Base-by-base conservation (phyloP, 192 early-diverging fungal species). In the Coemansia furcata region DNA sequence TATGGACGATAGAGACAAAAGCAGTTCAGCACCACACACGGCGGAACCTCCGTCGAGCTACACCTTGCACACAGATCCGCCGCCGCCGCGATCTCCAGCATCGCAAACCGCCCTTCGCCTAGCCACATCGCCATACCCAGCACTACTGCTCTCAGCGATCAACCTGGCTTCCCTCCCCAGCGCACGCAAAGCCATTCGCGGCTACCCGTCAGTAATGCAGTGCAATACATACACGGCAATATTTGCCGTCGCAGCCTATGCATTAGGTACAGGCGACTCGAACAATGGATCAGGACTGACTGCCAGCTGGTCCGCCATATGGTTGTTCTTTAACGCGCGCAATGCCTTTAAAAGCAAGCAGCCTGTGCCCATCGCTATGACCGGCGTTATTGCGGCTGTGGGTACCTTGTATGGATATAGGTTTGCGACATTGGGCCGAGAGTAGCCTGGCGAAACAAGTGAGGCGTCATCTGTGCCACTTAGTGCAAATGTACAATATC, bases 311-410 rank as follows among this genome's bases (percentile, higher is more conserved):
- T 82, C 79, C 4, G 65, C 68, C 3, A 68, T 73, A 42, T 82
- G 79, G 79, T 50, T 82, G 62, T 76, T 82, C 36, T 81, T 82
- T 19, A 82, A 76, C 43, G 79, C 71, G 2, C 74, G 79, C 5
- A 76, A 73, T 33, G 79, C 79, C 6, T 15, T 75, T 14, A 68
- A 33, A 39, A 69, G 70, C 15, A 29, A 47, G 11, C 23, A 46
- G 0, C 15, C 42, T 6, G 14, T 67, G 5, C 79, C 79, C 2
- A 66, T 82, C 15, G 62, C 64, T 7, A 70, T 82, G 73, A 61
- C 71, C 1, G 60, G 35, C 0, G 19, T 49, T 12, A 62, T 76
- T 29, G 71, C 64, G 1, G 35, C 74, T 0, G 36, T 76, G 12
- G 79, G 79, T 4, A 70, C 79, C 8, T 6, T 68, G n/a, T 82